phyloP scores from a whole-genome alignment of 2,329 filamentous ascomycete genomes.

The Fusarium liriodendri region DNA sequence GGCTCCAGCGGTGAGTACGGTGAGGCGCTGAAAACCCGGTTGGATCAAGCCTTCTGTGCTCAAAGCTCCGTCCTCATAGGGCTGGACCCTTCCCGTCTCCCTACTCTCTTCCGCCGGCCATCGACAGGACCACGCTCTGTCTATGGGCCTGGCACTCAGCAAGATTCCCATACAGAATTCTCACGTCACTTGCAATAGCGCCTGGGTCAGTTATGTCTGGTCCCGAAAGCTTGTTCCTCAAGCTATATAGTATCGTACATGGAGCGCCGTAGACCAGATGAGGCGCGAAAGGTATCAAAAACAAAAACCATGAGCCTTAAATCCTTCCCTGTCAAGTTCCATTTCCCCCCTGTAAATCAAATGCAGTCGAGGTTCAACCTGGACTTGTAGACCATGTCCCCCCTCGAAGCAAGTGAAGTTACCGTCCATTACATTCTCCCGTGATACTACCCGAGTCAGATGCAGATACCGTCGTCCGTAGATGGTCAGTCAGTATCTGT shows the following conservation, averaged over 20 bases:
- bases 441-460: neutral
- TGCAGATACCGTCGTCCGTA: neutral
- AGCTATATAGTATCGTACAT: neutral
- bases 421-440: neutral
- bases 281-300: neutral
- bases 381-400: neutral
- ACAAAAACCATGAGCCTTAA: neutral
- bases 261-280: neutral
- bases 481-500: neutral
- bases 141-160: too few species aligned
- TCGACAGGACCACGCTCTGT: neutral
- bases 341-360: neutral
- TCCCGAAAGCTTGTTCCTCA: neutral
- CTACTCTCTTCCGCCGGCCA: neutral
- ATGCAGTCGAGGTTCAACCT: neutral
- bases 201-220: neutral
- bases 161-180: neutral
- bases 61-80: neutral
- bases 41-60: neutral
- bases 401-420: neutral
- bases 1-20: too few species aligned
- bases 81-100: neutral
- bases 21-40: neutral
- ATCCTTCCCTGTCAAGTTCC: neutral
- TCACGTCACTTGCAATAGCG: neutral